Evolutionary conservation across 805 yeast genomes (phyloP).

Genomic region (Monosporozyma aerobia): DNA sequence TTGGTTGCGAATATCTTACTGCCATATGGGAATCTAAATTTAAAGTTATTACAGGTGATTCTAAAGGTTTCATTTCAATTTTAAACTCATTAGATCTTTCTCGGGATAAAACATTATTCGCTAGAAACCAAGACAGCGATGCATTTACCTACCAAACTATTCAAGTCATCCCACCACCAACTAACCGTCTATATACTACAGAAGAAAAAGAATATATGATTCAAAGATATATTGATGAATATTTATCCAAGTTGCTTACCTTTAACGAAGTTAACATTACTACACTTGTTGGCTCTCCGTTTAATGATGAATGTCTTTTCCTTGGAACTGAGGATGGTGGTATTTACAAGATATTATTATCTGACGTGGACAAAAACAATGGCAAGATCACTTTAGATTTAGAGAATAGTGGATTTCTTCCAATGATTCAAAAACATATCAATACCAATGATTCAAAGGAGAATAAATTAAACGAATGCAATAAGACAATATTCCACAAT

Average conservation of each 20-base stretch:
- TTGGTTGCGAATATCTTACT: slow-evolving; percentile 11
- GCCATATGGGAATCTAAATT: slow-evolving; percentile 15
- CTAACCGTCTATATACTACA: background rate
- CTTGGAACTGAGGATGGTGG: slow-evolving; percentile 24
- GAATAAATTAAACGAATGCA: too few species aligned
- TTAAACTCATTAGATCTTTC: slow-evolving; percentile 15
- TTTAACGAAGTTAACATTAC: slow-evolving; percentile 3
- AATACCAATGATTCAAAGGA: background rate
- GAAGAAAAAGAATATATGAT: background rate
- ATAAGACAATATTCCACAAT: slow-evolving; percentile 13
- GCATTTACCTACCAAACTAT: background rate
- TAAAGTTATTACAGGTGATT: slow-evolving; percentile 14
- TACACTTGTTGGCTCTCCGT: slow-evolving; percentile 8
- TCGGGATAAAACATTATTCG: background rate
- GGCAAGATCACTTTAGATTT: slow-evolving; percentile 5
- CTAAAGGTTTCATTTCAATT: slow-evolving; percentile 15
- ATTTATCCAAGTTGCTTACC: background rate
- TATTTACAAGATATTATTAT: slow-evolving; percentile 15
- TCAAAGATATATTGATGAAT: background rate
- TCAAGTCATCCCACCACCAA: background rate
- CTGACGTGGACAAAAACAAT: slow-evolving; percentile 2
- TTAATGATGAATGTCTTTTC: slow-evolving; percentile 15
- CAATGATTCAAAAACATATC: slow-evolving; percentile 1
- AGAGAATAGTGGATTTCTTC: slow-evolving; percentile 19
- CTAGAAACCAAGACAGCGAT: background rate